Percentiles rank a stretch among this genome's conserved stretches.
Conservation (phyloP, 176 grass and related monocot species). For the Carex myosuroides region DNA sequence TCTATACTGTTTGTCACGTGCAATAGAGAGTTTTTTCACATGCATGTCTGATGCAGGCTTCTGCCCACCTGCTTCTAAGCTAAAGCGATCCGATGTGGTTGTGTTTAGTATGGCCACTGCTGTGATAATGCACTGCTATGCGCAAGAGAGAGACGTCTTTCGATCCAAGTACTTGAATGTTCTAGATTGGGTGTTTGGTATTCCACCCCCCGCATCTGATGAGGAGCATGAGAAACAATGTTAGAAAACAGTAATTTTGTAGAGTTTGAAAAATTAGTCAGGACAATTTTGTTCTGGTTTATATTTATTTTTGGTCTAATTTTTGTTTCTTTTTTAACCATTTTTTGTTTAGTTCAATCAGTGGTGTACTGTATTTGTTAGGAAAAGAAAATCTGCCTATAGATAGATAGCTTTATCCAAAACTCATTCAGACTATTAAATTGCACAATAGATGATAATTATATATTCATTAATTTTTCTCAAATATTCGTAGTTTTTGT, state of each 20-base stretch:
- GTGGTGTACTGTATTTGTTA: neutral
- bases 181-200: constrained; percentile 94
- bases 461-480: neutral
- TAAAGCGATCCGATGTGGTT: constrained; percentile 66
- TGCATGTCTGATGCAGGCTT: constrained; percentile 67
- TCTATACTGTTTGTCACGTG: constrained; percentile 81
- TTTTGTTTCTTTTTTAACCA: neutral
- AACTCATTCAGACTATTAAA: neutral
- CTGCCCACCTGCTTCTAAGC: constrained; percentile 62
- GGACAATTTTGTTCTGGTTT: constrained; percentile 8
- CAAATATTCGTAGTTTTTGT: neutral
- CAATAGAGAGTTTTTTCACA: constrained; percentile 91
- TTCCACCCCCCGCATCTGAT: constrained; percentile 36
- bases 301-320: constrained; percentile 9
- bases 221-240: constrained; percentile 22
- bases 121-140: constrained; percentile 96
- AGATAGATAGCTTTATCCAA: neutral
- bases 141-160: constrained; percentile 88
- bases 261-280: neutral
- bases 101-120: constrained; percentile 84
- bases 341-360: neutral
- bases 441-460: neutral
- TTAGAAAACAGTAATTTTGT: neutral
- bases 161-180: constrained; percentile 93
- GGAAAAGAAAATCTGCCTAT: neutral